Conservation (phyloP, 257 asterid genomes). For the Solanum sparsipilum region DNA sequence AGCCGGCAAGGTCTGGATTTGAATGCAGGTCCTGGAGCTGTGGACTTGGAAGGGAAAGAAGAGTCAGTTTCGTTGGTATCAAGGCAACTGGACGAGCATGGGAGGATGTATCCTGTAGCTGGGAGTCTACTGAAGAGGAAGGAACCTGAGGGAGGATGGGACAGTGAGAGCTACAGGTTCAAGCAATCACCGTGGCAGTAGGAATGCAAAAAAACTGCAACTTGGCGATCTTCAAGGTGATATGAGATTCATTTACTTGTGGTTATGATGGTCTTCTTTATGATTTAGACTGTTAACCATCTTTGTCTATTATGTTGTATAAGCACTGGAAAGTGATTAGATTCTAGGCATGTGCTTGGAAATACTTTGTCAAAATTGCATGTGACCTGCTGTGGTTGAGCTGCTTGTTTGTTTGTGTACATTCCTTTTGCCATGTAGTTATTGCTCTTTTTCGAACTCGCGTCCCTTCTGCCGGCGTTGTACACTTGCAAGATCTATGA, state of each 20-base stretch:
- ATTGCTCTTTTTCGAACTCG: neutral
- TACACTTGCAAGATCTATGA: neutral
- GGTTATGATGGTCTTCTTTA: neutral
- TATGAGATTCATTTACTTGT: neutral
- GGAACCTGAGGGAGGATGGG: conserved; percentile 84
- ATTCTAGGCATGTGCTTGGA: neutral
- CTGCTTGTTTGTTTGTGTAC: neutral
- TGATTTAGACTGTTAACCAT: neutral
- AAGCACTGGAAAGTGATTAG: neutral
- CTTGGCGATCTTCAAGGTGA: neutral
- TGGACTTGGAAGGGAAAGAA: conserved; percentile 55
- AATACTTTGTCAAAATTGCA: neutral
- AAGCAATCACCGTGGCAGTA: conserved; percentile 68
- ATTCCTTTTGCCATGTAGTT: neutral
- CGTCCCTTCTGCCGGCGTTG: neutral
- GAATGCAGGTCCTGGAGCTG: conserved; percentile 70
- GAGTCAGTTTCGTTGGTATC: conserved; percentile 37
- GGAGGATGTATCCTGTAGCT: conserved; percentile 35
- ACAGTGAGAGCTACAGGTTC: conserved; percentile 48
- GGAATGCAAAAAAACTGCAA: neutral
- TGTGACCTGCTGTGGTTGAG: neutral
- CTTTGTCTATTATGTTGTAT: neutral
- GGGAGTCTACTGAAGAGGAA: conserved; percentile 54
- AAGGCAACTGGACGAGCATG: conserved; percentile 59
- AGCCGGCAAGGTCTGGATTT: conserved; percentile 66